Conservation (phyloP, 768 basidiomycete genomes). For the Termitomyces titanicus region DNA sequence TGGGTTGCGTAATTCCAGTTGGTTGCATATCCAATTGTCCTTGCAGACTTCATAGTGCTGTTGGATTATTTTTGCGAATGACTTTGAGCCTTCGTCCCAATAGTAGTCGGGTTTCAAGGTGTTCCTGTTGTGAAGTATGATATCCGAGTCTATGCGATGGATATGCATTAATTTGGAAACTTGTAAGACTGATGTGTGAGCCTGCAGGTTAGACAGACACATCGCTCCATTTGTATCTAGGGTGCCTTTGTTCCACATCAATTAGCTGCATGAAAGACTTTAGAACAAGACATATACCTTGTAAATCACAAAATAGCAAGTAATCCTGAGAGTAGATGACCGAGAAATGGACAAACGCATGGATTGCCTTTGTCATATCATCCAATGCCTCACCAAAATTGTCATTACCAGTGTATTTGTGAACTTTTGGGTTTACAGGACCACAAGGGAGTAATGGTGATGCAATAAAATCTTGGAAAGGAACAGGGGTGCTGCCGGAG, state of each 20-base stretch:
- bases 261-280: constrained; percentile 23
- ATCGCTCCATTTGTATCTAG: too few species aligned
- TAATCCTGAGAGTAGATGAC: constrained; percentile 18
- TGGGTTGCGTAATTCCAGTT: too few species aligned
- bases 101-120: not conserved
- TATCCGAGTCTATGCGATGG: too few species aligned
- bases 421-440: constrained; percentile 13
- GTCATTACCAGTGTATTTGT: constrained; percentile 27
- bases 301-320: too few species aligned
- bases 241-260: too few species aligned
- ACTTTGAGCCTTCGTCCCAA: not conserved
- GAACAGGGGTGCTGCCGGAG: constrained; percentile 8
- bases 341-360: constrained; percentile 25
- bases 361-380: too few species aligned
- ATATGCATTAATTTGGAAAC: not conserved
- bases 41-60: too few species aligned
- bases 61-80: too few species aligned
- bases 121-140: not conserved
- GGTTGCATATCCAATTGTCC: constrained; percentile 1
- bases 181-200: constrained; percentile 16
- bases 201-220: too few species aligned
- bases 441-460: constrained; percentile 25
- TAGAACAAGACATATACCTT: too few species aligned
- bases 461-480: constrained; percentile 20
- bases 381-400: constrained; percentile 16